These are phyloP conservation scores for Barnettozyma hawaiiensis DNA, from an alignment of 1,139 yeast species.

Conservation along the genomic window DNA sequence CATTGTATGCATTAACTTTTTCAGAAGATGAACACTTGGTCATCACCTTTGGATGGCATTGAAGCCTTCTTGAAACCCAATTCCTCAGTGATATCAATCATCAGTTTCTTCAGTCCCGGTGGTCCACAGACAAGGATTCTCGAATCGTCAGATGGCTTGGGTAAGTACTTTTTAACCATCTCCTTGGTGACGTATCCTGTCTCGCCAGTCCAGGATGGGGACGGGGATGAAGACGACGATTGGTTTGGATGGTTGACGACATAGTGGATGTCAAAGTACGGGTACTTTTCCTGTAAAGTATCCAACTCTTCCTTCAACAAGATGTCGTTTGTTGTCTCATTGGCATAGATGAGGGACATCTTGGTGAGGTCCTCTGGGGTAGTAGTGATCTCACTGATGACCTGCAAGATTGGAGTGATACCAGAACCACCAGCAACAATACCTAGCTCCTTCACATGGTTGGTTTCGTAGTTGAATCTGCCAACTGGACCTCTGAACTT, in stretches of 20 bases:
- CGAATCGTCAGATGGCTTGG: constrained; percentile 41
- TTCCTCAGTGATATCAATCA: constrained; percentile 45
- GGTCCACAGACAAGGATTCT: constrained; percentile 75
- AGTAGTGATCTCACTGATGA: constrained; percentile 52
- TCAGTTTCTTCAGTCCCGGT: constrained; percentile 53
- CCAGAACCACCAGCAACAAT: constrained; percentile 84
- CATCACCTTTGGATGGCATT: constrained; percentile 47
- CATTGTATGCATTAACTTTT: too few species aligned
- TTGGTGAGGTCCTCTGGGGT: constrained; percentile 60
- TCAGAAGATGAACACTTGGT: constrained; percentile 66
- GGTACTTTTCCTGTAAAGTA: constrained; percentile 56
- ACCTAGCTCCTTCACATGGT: constrained; percentile 56
- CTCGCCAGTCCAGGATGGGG: constrained; percentile 55
- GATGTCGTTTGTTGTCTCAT: constrained; percentile 68
- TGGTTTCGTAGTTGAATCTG: constrained; percentile 52
- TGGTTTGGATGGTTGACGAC: constrained; percentile 34
- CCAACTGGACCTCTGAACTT: constrained; percentile 79
- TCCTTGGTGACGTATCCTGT: constrained; percentile 57
- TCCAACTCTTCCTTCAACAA: constrained; percentile 65
- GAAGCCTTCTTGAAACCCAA: constrained; percentile 58
- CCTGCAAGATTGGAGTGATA: constrained; percentile 72
- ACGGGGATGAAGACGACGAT: too few species aligned
- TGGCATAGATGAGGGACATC: constrained; percentile 59
- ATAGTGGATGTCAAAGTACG: constrained; percentile 52
- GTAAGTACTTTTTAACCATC: constrained; percentile 47